phyloP scores from a whole-genome alignment of 2,329 filamentous ascomycete species.

The Madurella fahalii region DNA sequence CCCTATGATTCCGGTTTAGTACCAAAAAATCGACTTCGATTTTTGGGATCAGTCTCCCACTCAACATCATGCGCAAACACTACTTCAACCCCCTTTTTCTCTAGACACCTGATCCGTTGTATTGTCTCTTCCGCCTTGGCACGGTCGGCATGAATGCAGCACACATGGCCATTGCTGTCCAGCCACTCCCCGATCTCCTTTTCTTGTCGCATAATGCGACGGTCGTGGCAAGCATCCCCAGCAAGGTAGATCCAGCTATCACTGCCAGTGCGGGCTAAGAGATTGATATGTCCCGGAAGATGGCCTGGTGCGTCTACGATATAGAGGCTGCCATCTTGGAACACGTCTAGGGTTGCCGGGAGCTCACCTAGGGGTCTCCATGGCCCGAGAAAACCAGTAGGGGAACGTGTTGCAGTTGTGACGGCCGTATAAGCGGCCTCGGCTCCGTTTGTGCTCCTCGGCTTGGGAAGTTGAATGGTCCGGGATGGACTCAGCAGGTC shows the following conservation, averaged over 20 bases:
- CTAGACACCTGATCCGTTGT: constrained; percentile 27
- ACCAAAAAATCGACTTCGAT: constrained; percentile 21
- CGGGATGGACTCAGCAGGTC: constrained; percentile 37
- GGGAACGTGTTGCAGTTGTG: not conserved
- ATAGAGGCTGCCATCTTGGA: constrained; percentile 41
- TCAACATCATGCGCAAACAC: constrained; percentile 46
- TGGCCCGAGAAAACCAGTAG: not conserved
- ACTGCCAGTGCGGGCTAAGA: constrained; percentile 34
- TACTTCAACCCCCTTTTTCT: constrained; percentile 38
- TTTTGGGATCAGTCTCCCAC: constrained; percentile 32
- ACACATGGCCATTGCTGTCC: constrained; percentile 37
- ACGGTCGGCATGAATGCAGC: constrained; percentile 48
- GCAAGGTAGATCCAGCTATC: constrained; percentile 44
- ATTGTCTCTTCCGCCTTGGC: constrained; percentile 41
- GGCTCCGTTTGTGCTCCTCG: not conserved
- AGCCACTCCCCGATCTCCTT: constrained; percentile 46
- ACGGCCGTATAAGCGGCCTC: not conserved
- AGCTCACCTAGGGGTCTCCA: constrained; percentile 16
- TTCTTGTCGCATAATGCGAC: constrained; percentile 43
- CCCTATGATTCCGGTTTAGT: not conserved
- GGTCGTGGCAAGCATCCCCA: constrained; percentile 48
- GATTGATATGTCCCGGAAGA: constrained; percentile 44
- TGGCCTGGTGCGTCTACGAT: constrained; percentile 47
- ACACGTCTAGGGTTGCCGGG: constrained; percentile 35
- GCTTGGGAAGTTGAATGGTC: constrained; percentile 18